Evolutionary conservation across 2,329 filamentous ascomycete species (phyloP).

Genomic region (Kalaharituber pfeilii): DNA sequence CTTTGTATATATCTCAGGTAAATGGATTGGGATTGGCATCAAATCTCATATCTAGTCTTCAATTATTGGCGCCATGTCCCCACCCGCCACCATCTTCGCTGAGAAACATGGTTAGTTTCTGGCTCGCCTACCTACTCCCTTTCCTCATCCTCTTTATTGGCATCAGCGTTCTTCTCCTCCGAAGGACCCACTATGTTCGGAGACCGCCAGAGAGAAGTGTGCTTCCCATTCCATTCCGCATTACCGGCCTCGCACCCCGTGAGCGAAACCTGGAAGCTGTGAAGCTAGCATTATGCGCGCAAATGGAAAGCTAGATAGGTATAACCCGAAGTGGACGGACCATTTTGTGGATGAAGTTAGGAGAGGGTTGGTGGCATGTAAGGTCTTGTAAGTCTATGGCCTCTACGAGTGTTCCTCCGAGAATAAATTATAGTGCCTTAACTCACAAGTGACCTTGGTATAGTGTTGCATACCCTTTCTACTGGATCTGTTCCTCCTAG

Average conservation of each 20-base stretch:
- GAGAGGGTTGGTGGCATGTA: slow-evolving; percentile 19
- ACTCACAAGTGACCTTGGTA: slow-evolving; percentile 8
- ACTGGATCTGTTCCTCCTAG: slow-evolving; percentile 42
- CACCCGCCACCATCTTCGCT: slow-evolving; percentile 35
- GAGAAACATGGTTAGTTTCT: slow-evolving; percentile 39
- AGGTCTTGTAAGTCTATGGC: not conserved
- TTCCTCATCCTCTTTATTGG: slow-evolving; percentile 4
- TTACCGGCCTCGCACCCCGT: not conserved
- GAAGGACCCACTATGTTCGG: slow-evolving; percentile 29
- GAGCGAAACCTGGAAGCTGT: not conserved
- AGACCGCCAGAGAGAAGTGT: slow-evolving; percentile 25
- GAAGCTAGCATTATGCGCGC: not conserved
- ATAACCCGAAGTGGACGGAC: not conserved
- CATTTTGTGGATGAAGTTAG: slow-evolving; percentile 18
- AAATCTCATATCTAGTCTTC: slow-evolving; percentile 23
- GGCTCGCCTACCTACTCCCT: slow-evolving; percentile 23
- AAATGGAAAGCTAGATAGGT: not conserved
- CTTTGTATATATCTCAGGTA: not conserved
- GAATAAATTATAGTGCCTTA: not conserved
- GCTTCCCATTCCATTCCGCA: not conserved
- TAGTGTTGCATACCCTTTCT: slow-evolving; percentile 27
- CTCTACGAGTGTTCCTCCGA: not conserved
- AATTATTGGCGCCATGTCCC: slow-evolving; percentile 33
- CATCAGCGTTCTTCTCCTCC: slow-evolving; percentile 30
- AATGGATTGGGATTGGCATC: not conserved